Evolutionary conservation across 2,329 filamentous ascomycete species (phyloP), one percentile per base, ranked within the genome.

Genomic region (Monilinia fructigena): DNA sequence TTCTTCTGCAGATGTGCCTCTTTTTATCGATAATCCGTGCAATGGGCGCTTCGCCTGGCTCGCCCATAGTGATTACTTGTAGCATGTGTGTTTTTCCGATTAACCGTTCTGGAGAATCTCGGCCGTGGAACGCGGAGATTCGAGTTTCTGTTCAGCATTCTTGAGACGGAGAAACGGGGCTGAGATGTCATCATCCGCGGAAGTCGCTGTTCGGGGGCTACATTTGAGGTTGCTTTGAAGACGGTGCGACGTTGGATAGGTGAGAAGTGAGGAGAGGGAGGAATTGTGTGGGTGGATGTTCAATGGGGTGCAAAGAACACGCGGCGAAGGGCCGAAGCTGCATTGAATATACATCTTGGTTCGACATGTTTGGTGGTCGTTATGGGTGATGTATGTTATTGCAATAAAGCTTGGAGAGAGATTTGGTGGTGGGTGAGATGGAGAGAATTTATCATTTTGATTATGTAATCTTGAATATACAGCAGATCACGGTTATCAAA

Each of bases 11-110:
- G 73, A 74, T 77, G 80, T 64, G 83, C 78, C 1, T 80, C 83
- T 62, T 78, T 72, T 87, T 88, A 76, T 86, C 82, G 40, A 91
- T 76, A 55, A 96, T 80, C 72, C 87, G 89, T 82, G 92, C 96
- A 45, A 93, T 82, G 1, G 91, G 87, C 65, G 79, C 65, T 0
- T 71, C 68, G 23, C 68, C 71, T 4, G 72, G 66, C 6, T 75
- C 75, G 0, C 77, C 75, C 1, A 75, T 68, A 0, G 74, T 74
- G 35, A 88, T 77, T 69, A 83, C 80, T 2, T 86, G 74, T 1
- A 89, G 78, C 67, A 82, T 80, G 64, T 84, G 77, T 0, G 78
- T 80, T n/a, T n/a, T 77, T 75, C 31, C 78, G 80, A 70, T 89
- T 79, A 62, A 87, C 76, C 6, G 71, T 74, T 4, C 69, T 56